Conservation (phyloP, 768 basidiomycete genomes). For the Rhodotorula toruloides region DNA sequence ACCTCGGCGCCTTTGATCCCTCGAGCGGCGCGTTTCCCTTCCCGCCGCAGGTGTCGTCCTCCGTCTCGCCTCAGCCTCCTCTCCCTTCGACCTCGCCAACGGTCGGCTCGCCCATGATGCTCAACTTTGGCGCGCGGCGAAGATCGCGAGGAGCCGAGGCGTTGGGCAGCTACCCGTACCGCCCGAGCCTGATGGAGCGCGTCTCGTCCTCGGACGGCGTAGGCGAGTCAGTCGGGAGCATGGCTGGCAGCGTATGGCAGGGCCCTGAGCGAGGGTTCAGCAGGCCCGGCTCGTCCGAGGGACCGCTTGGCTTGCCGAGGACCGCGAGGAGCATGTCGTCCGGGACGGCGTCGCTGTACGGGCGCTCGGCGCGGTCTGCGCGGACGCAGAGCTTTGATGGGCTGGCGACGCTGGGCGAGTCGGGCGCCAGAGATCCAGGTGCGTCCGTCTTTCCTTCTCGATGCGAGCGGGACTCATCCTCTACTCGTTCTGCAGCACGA, state of each 20-base stretch:
- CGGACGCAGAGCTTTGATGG: neutral
- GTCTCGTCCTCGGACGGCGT: constrained; percentile 2
- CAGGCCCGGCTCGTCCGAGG: neutral
- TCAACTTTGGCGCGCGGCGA: constrained; percentile 27
- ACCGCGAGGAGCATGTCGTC: constrained; percentile 1
- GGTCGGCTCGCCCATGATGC: neutral
- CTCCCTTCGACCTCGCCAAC: neutral
- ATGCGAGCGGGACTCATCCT: too few species aligned
- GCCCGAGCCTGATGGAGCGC: constrained; percentile 24
- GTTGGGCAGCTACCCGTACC: constrained; percentile 20
- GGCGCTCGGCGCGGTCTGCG: neutral
- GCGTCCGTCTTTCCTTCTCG: neutral
- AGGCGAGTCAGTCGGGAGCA: too few species aligned
- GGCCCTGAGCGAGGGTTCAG: neutral
- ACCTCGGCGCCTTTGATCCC: neutral
- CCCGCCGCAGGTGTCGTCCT: neutral
- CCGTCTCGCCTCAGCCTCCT: neutral
- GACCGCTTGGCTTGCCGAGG: too few species aligned
- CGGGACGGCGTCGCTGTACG: neutral
- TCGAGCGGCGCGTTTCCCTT: constrained; percentile 13
- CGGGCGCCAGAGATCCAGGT: constrained; percentile 2
- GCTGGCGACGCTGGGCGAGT: neutral
- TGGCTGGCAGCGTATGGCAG: neutral
- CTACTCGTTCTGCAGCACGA: constrained; percentile 11
- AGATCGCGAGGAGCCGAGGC: constrained; percentile 2